Conservation (phyloP, 2,329 filamentous ascomycete genomes). For the Cladosporium halotolerans region DNA sequence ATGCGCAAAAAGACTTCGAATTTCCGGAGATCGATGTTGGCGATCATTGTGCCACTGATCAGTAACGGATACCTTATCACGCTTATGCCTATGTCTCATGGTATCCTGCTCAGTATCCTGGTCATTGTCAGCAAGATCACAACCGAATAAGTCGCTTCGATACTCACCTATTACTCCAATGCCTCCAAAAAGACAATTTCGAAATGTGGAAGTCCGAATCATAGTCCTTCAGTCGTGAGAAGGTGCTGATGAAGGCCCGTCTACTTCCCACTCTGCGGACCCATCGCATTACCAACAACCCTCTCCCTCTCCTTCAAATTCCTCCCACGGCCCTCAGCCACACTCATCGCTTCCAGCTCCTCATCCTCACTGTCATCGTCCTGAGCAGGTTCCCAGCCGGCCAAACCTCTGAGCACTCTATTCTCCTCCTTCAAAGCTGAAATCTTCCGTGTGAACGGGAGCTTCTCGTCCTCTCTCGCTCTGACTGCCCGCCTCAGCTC, state of each 20-base stretch:
- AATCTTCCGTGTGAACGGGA: conserved; percentile 34
- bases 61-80: too few relatives aligned
- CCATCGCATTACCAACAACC: background rate
- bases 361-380: conserved; percentile 34
- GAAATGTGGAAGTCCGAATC: too few relatives aligned
- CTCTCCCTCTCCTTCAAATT: conserved; percentile 1
- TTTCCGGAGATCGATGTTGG: too few relatives aligned
- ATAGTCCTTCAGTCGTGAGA: too few relatives aligned
- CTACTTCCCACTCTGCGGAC: background rate
- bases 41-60: too few relatives aligned
- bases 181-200: too few relatives aligned
- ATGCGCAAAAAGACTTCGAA: too few relatives aligned
- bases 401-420: conserved; percentile 38
- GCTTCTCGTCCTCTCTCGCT: conserved; percentile 31
- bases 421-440: conserved; percentile 44
- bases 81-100: too few relatives aligned
- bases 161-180: too few relatives aligned
- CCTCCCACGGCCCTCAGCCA: background rate
- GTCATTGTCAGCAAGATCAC: too few relatives aligned
- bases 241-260: background rate
- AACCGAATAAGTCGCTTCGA: too few relatives aligned
- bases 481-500: conserved; percentile 36
- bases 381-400: conserved; percentile 40
- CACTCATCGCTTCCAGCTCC: background rate
- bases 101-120: too few relatives aligned